Conservation (phyloP, 2,329 filamentous ascomycete genomes). For the Diaporthe caulivora region DNA sequence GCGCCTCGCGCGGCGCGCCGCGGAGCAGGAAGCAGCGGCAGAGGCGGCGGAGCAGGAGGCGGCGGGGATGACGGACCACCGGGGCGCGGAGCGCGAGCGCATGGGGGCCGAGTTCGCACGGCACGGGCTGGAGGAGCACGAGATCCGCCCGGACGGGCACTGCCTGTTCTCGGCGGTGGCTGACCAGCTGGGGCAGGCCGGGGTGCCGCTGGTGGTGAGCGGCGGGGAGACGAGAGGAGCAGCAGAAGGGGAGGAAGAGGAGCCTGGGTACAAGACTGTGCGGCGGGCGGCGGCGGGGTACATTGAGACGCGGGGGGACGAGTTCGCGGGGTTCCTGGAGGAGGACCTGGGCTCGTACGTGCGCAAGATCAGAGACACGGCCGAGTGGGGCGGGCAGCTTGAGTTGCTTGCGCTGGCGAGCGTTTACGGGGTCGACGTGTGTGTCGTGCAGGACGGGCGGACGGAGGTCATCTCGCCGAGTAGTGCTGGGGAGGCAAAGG, state of each 20-base stretch:
- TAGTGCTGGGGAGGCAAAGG: constrained; percentile 47
- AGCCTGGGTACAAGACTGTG: constrained; percentile 73
- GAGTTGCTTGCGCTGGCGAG: constrained; percentile 88
- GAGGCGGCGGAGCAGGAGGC: constrained; percentile 82
- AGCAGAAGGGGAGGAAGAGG: constrained; percentile 41
- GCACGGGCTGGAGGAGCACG: constrained; percentile 77
- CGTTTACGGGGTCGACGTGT: constrained; percentile 83
- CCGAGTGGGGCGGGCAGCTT: constrained; percentile 95
- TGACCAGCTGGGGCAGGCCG: constrained; percentile 76
- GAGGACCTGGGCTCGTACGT: constrained; percentile 82
- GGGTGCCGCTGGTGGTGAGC: constrained; percentile 55
- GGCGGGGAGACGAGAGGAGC: constrained; percentile 3
- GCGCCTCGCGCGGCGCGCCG: constrained; percentile 87
- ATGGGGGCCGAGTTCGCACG: constrained; percentile 77
- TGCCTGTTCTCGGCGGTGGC: constrained; percentile 94
- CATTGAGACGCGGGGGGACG: constrained; percentile 79
- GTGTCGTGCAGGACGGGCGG: constrained; percentile 86
- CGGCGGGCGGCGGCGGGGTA: constrained; percentile 80
- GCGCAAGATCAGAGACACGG: constrained; percentile 83
- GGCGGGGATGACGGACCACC: constrained; percentile 77
- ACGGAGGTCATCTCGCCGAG: constrained; percentile 79
- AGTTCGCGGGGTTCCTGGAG: constrained; percentile 90
- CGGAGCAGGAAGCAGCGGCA: constrained; percentile 80
- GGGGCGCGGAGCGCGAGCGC: constrained; percentile 74
- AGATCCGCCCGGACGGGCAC: constrained; percentile 91